These are phyloP conservation scores for Aristolochia contorta DNA, from an alignment of 164 flowering plant species.

Conservation along the genomic window DNA sequence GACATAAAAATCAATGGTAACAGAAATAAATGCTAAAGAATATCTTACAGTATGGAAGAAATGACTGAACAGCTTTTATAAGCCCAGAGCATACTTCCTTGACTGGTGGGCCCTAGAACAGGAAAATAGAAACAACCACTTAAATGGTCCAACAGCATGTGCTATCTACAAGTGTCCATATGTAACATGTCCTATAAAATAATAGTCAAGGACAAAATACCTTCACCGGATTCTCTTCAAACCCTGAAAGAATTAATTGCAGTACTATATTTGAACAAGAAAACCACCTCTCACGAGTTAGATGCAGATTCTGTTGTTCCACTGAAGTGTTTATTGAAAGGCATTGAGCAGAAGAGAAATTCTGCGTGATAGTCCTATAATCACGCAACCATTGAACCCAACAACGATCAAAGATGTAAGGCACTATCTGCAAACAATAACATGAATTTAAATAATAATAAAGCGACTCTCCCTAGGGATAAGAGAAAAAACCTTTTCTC, in stretches of 20 bases:
- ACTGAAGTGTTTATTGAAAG: constrained; percentile 27
- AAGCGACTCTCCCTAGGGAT: too few species aligned
- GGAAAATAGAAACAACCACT: constrained; percentile 2
- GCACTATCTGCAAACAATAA: constrained; percentile 61
- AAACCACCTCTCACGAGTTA: constrained; percentile 87
- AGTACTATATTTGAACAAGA: constrained; percentile 73
- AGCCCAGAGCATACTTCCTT: constrained; percentile 81
- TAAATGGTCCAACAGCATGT: not conserved
- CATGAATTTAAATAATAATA: not conserved
- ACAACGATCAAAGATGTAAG: constrained; percentile 70
- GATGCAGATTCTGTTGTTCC: constrained; percentile 50
- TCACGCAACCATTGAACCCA: constrained; percentile 95
- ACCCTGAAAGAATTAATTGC: constrained; percentile 70
- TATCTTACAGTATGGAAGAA: constrained; percentile 84
- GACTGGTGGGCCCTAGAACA: constrained; percentile 70
- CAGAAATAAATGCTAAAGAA: not conserved
- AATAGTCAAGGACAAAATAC: constrained; percentile 20
- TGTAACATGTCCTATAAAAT: not conserved
- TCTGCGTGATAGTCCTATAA: constrained; percentile 50
- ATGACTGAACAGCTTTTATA: constrained; percentile 65
- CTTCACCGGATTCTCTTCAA: constrained; percentile 77
- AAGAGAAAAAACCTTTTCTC: not conserved
- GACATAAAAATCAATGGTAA: not conserved
- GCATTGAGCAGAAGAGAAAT: constrained; percentile 50
- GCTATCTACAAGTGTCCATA: not conserved